Conservation (phyloP, 2,329 filamentous ascomycete genomes). For the Claviceps maximensis region DNA sequence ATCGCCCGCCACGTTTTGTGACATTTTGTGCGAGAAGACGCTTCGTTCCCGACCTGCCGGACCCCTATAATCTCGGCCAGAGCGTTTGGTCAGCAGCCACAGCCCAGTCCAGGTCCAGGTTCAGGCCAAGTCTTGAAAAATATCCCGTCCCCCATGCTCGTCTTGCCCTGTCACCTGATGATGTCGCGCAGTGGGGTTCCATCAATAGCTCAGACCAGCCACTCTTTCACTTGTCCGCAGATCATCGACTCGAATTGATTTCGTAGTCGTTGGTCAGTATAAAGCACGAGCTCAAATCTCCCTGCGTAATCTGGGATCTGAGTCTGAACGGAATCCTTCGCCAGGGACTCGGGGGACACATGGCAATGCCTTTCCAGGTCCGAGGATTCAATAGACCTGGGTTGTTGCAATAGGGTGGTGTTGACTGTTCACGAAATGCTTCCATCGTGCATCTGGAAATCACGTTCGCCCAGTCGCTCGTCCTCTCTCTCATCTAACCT, state of each 20-base stretch:
- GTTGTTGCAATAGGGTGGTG: no score
- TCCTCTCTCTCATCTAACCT: neutral
- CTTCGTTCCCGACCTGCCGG: neutral
- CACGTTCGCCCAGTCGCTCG: neutral
- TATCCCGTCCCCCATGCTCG: constrained; percentile 3
- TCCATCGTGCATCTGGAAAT: neutral
- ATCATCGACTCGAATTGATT: neutral
- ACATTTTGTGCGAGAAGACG: neutral
- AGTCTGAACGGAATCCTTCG: no score
- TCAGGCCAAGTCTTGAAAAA: neutral
- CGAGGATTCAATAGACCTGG: no score
- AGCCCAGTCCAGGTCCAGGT: neutral
- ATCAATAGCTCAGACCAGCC: constrained; percentile 5
- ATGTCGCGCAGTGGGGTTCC: constrained; percentile 1
- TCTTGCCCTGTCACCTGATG: constrained; percentile 7
- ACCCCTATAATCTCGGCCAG: constrained; percentile 7
- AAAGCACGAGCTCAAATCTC: no score
- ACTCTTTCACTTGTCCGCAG: neutral
- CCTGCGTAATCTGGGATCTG: no score
- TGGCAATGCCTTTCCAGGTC: no score
- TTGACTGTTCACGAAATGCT: no score
- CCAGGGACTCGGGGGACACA: no score
- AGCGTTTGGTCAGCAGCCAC: constrained; percentile 6
- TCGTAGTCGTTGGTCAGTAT: no score
- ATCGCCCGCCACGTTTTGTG: neutral